Base-by-base conservation (phyloP, 208 protist species). In the Angomonas deanei region DNA sequence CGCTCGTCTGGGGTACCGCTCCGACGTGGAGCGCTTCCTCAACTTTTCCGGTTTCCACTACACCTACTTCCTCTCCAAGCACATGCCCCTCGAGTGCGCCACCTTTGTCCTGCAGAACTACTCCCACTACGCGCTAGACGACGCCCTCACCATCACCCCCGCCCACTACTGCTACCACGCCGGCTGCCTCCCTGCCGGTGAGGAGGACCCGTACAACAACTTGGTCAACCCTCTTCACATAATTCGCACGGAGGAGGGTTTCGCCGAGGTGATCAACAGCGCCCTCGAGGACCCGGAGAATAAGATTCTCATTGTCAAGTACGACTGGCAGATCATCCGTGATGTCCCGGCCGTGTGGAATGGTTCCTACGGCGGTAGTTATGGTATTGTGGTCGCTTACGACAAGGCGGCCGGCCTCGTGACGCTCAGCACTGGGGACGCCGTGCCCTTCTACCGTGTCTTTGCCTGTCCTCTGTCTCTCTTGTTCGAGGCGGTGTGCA, bases 21-120 rank as follows among this genome's bases (percentile, higher is more conserved):
- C 81, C 13, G 76, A 86, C 63, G 85, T 96, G 21, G 84, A 94
- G 71, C 78, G 73, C 52, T 82, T 96, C 31, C 46, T 94, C 5
- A 92, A 96, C 69, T 83, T 78, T 63, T 86, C 76, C 61, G 91
- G 88, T 10, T 94, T 93, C 64, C 91, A 93, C 72, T 76, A 93
- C 24, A 88, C 88, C 0, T 96, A 88, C 72, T 91, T 96, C 42
- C 59, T 96, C 24, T 94, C 91, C 13, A 52, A 61, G 31, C 76
- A 88, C 74, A 78, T 96, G 68, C 76, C 88, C 23, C 73, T 96
- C 11, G 77, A 88, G 49, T 80, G 70, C 32, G 82, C 85, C 0
- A 82, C 72, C 19, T 68, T 72, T 10, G 82, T 91, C 56, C 69
- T 84, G 30, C 71, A 86, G 59, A 92, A 93, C 67, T 94, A 84